These are phyloP conservation scores for Geotrichum reessii DNA, from an alignment of 1,139 yeast genomes.

Conservation along the genomic window DNA sequence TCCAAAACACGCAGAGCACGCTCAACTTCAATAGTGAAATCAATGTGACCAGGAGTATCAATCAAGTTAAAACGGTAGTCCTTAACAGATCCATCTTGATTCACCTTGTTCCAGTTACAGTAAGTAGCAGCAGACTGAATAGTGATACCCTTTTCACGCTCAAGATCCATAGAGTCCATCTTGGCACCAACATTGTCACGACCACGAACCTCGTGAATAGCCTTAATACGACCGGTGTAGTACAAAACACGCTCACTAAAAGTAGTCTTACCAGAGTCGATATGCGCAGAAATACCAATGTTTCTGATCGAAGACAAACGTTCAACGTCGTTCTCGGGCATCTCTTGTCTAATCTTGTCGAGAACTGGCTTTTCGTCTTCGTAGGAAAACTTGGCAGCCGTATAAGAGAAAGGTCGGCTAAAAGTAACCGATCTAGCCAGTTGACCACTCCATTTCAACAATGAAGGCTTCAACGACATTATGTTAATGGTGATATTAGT, in stretches of 20 bases:
- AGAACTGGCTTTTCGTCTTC: constrained; percentile 34
- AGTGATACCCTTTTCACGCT: constrained; percentile 95
- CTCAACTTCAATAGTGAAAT: constrained; percentile 96
- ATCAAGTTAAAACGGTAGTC: constrained; percentile 86
- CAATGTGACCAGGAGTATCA: constrained; percentile 98
- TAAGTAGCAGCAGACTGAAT: constrained; percentile 98
- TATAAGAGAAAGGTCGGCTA: constrained; percentile 10
- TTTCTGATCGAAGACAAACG: constrained; percentile 67
- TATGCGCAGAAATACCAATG: constrained; percentile 96
- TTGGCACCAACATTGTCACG: constrained; percentile 97
- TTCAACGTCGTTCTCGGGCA: constrained; percentile 54
- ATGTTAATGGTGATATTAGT: not conserved
- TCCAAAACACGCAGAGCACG: constrained; percentile 94
- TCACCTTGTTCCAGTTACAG: constrained; percentile 82
- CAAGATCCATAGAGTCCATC: constrained; percentile 97
- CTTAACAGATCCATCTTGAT: constrained; percentile 32
- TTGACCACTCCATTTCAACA: not conserved
- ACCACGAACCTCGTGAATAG: constrained; percentile 97
- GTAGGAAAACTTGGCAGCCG: constrained; percentile 22
- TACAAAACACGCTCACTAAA: constrained; percentile 94
- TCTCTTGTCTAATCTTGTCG: constrained; percentile 41
- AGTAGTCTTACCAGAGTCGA: constrained; percentile 94
- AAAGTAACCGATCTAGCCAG: not conserved
- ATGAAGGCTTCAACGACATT: not conserved
- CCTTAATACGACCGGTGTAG: constrained; percentile 95